Evolutionary conservation across 257 asterid species (phyloP).

Genomic region (Echium plantagineum): DNA sequence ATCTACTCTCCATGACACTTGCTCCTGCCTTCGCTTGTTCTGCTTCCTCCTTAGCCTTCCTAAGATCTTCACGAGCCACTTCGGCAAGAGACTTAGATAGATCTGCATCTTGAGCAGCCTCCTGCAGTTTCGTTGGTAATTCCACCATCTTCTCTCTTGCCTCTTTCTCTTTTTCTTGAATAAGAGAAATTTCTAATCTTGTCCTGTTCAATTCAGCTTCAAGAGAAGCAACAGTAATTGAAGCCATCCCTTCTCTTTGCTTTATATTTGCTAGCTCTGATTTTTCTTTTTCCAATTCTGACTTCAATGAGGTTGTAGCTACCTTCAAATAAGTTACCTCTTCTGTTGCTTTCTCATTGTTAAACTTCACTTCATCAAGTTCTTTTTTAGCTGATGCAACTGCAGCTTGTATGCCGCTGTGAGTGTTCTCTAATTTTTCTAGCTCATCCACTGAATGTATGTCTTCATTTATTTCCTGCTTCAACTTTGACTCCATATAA

Average conservation of each 20-base stretch:
- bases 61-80: conserved; percentile 37
- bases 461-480: conserved; percentile 27
- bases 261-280: conserved; percentile 30
- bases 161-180: conserved; percentile 38
- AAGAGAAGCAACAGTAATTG: conserved; percentile 45
- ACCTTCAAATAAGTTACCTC: conserved; percentile 39
- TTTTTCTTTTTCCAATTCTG: conserved; percentile 43
- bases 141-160: conserved; percentile 41
- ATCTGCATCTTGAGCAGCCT: conserved; percentile 44
- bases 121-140: conserved; percentile 47
- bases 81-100: conserved; percentile 26
- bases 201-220: conserved; percentile 43
- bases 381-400: conserved; percentile 58
- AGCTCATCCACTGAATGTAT: neutral
- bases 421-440: conserved; percentile 23
- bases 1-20: conserved; percentile 49
- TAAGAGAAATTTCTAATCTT: conserved; percentile 32
- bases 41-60: conserved; percentile 41
- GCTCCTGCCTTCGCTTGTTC: conserved; percentile 56
- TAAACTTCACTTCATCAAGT: conserved; percentile 68
- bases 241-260: conserved; percentile 68
- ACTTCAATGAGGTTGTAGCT: conserved; percentile 36
- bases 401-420: conserved; percentile 39
- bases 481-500: conserved; percentile 55
- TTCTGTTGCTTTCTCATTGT: conserved; percentile 46